Base-by-base conservation (phyloP, 805 yeast species). In the Starmerella powellii region DNA sequence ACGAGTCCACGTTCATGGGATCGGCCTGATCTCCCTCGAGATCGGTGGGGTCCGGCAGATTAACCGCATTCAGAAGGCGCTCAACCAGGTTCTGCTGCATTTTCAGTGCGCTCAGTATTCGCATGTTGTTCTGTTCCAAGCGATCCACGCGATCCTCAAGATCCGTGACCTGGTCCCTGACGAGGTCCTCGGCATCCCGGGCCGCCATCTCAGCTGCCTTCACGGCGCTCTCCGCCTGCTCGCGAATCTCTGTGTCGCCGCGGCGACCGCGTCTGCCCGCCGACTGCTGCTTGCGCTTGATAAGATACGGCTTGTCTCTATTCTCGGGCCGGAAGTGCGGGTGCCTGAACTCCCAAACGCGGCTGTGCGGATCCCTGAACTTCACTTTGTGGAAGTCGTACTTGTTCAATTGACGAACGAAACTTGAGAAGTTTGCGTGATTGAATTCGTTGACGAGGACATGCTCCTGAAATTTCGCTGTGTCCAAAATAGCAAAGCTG, bases 311-410 rank as follows among this genome's bases (percentile, higher is more conserved):
- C 10, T 84, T 76, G n/a, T 76, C 80, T 41, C 74, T 70, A 56
- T 84, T 84, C 60, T 82, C 78, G 27, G 74, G 73, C 50, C 73
- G 73, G 61, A 91, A 91, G 50, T 77, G 84, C 0, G 95, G 94
- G 60, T 91, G 97, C 57, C 78, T 76, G 65, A 91, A 88, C 60
- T 88, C 96, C 96, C 97, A 88, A 17, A 53, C 44, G 12, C 52
- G 44, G 37, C 52, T 46, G 27, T 47, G 53, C 3, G 50, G 36
- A 37, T 46, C 54, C 31, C 44, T 73, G 31, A 81, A 68, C 58
- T 88, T 83, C 34, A 91, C 94, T 64, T 91, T 91, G 67, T 91
- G 98, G 67, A 91, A 91, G 62, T 88, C 98, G 58, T 91, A 91
- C 63, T 91, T 91, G 69, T 91, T 91, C 55, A 91, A 68, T 60